Evolutionary conservation across 345 rosid species (phyloP), one percentile per base, ranked within the genome.

Genomic region (Citrus australasica): DNA sequence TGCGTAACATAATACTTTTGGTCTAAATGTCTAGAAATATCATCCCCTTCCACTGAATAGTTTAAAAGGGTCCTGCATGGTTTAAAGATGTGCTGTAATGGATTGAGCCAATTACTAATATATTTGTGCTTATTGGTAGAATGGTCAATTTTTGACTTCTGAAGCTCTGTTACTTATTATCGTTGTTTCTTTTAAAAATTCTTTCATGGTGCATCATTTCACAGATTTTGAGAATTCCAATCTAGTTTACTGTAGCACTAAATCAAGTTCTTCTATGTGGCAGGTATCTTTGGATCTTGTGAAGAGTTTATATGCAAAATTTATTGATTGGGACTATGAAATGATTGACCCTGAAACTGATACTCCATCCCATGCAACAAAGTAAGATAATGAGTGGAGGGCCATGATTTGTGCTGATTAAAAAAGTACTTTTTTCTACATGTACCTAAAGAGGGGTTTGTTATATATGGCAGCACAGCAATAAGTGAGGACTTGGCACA

Each of bases 401-500:
- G 25, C 38, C n/a, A 22, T 72, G 67, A 27, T 56, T 69, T 72
- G 64, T 67, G 25, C 24, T 63, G 28, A 7, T 32, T 38, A 58
- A 16, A 25, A 51, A 73, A 51, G 25, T 27, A 48, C 63, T 67
- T 69, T 65, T 24, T 46, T 67, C 28, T 59, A 63, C 68, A 24
- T 48, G 25, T 21, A 42, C 53, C 55, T 77, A 81, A 81, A 79
- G 78, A 75, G 71, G 67, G 76, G 64, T 81, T 79, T 83, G 76
- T 86, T 91, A 64, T 84, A 74, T 86, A 87, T 83, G 90, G 92
- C 99, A 96, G 99, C 92, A 94, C 99, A 90, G 98, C 99, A 87
- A 94, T 96, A 83, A 96, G 99, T 79, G 99, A 96, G 87, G 99
- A 96, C 89, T 90, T 96, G 84, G 98, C 98, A 79, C 99, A 96